Percentiles rank a stretch among this genome's conserved stretches.
Evolutionary conservation across 2,329 filamentous ascomycete genomes (phyloP).

Genomic region (Polychaeton citri): DNA sequence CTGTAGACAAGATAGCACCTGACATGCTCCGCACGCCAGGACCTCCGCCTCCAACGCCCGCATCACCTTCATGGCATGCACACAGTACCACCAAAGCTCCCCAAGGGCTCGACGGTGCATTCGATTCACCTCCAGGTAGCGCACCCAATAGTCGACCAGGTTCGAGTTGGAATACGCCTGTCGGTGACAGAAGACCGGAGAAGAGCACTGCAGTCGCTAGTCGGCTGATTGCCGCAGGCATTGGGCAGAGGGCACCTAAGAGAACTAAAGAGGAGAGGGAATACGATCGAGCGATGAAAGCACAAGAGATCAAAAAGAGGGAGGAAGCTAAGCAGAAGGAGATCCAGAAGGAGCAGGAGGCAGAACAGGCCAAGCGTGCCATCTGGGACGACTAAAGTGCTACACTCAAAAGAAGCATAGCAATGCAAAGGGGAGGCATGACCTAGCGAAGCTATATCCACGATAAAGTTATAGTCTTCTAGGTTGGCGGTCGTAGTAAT

Average conservation of each 20-base stretch:
- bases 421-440: too few relatives aligned
- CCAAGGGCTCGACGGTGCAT: slow-evolving; percentile 7
- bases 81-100: background rate
- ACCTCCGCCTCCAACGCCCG: slow-evolving; percentile 55
- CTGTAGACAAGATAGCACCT: slow-evolving; percentile 13
- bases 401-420: background rate
- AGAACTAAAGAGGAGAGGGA: slow-evolving; percentile 79
- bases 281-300: slow-evolving; percentile 68
- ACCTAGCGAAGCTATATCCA: too few relatives aligned
- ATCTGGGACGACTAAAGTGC: slow-evolving; percentile 59
- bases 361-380: slow-evolving; percentile 64
- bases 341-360: slow-evolving; percentile 47
- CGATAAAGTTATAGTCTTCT: too few relatives aligned
- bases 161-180: slow-evolving; percentile 1
- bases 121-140: slow-evolving; percentile 1
- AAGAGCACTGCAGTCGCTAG: slow-evolving; percentile 89
- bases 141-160: background rate
- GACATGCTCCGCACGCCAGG: slow-evolving; percentile 26
- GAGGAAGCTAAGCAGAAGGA: slow-evolving; percentile 59
- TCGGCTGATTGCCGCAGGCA: slow-evolving; percentile 74
- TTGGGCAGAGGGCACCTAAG: slow-evolving; percentile 69
- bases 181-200: slow-evolving; percentile 45
- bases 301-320: slow-evolving; percentile 68
- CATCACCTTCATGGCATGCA: slow-evolving; percentile 34
- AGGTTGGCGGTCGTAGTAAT: too few relatives aligned